Conservation (phyloP, 768 basidiomycete genomes). For the Suillus hirtellus region DNA sequence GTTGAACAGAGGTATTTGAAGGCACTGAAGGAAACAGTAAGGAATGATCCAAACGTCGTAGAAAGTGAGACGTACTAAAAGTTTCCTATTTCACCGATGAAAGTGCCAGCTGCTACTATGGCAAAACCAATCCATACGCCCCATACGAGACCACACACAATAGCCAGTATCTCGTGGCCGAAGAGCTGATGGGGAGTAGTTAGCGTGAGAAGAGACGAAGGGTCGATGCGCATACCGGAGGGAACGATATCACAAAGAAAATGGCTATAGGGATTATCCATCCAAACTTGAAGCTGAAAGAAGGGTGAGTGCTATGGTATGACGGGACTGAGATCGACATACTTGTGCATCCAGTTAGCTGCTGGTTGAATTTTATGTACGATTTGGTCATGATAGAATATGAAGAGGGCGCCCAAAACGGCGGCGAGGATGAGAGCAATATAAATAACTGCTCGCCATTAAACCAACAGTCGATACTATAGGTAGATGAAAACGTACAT, state of each 20-base stretch:
- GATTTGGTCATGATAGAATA: conserved; percentile 64
- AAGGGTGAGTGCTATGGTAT: not conserved
- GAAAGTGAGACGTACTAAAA: conserved; percentile 63
- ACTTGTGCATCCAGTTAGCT: conserved; percentile 47
- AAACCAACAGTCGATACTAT: not conserved
- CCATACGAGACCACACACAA: conserved; percentile 90
- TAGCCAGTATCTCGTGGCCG: conserved; percentile 89
- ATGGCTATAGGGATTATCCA: conserved; percentile 81
- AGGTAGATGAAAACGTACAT: conserved; percentile 40
- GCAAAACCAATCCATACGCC: conserved; percentile 85
- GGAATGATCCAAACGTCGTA: not conserved
- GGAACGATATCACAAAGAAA: conserved; percentile 84
- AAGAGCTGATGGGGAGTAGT: conserved; percentile 56
- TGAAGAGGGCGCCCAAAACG: conserved; percentile 52
- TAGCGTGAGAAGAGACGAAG: not conserved
- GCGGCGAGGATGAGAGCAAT: conserved; percentile 47
- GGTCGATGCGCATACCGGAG: conserved; percentile 52
- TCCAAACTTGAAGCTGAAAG: conserved; percentile 51
- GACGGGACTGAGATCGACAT: conserved; percentile 11
- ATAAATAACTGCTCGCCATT: conserved; percentile 43
- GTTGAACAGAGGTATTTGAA: conserved; percentile 80
- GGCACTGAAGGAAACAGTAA: conserved; percentile 46
- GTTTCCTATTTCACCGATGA: conserved; percentile 85
- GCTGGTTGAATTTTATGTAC: conserved; percentile 46
- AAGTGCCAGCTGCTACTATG: conserved; percentile 82